Evolutionary conservation across 345 rosid genomes (phyloP).

Genomic region (Noccaea caerulescens): DNA sequence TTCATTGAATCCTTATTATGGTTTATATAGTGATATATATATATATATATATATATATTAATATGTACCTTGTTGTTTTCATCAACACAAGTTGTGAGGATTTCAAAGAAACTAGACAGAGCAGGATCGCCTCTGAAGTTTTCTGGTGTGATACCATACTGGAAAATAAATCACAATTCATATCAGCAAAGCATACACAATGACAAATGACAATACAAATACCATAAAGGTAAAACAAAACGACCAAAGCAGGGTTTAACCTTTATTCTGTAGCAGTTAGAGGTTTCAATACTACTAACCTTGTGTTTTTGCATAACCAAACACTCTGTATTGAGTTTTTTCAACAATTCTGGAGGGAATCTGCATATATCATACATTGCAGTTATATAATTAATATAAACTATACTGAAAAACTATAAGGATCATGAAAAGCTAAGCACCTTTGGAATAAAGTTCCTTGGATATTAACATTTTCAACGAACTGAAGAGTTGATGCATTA

Average conservation of each 20-base stretch:
- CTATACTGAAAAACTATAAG: not conserved
- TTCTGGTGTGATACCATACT: constrained; percentile 84
- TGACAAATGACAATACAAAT: not conserved
- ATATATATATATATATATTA: constrained; percentile 49
- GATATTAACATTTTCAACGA: constrained; percentile 52
- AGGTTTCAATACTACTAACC: constrained; percentile 49
- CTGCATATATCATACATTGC: constrained; percentile 43
- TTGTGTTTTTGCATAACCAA: constrained; percentile 90
- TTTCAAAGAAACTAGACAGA: constrained; percentile 72
- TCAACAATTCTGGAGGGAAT: constrained; percentile 70
- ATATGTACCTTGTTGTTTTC: constrained; percentile 61
- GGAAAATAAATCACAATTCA: constrained; percentile 20
- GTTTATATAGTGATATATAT: not conserved
- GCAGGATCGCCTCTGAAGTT: constrained; percentile 50
- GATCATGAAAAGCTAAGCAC: constrained; percentile 43
- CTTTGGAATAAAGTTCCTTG: constrained; percentile 89
- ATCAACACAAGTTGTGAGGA: constrained; percentile 77
- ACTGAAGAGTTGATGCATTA: constrained; percentile 85
- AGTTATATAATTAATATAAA: not conserved
- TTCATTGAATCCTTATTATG: not conserved
- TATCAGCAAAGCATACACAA: constrained; percentile 6
- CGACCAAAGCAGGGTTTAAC: no score
- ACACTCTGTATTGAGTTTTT: constrained; percentile 71
- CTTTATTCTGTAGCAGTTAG: not conserved
- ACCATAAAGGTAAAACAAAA: not conserved